These are phyloP conservation scores for Lentinula sp. DNA, from an alignment of 768 basidiomycete species.

Conservation along the genomic window DNA sequence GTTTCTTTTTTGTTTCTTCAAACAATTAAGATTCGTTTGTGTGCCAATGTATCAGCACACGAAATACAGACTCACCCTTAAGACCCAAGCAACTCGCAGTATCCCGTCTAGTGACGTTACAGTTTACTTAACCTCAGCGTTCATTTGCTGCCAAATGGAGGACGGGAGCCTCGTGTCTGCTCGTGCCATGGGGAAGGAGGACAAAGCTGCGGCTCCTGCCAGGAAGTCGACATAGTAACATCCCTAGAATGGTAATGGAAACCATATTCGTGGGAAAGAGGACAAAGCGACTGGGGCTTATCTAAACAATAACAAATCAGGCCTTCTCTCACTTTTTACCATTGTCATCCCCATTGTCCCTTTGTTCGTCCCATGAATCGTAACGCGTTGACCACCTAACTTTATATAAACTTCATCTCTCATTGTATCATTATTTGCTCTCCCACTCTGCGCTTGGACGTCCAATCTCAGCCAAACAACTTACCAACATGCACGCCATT, in stretches of 20 bases:
- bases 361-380: neutral
- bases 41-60: too few relatives aligned
- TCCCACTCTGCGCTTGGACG: slow-evolving; percentile 11
- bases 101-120: neutral
- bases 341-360: neutral
- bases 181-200: neutral
- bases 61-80: neutral
- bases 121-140: neutral
- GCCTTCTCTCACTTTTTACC: neutral
- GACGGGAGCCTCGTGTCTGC: neutral
- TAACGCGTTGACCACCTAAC: neutral
- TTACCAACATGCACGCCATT: slow-evolving; percentile 2
- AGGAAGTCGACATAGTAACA: neutral
- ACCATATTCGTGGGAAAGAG: neutral
- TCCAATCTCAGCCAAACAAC: slow-evolving; percentile 11
- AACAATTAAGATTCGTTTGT: neutral
- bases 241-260: neutral
- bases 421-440: slow-evolving; percentile 3
- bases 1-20: neutral
- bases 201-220: neutral
- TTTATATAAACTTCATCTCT: neutral
- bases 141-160: neutral
- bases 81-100: neutral
- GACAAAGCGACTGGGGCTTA: neutral
- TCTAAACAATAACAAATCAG: neutral